phyloP scores from a whole-genome alignment of 345 rosid species.

The Brassica cretica region DNA sequence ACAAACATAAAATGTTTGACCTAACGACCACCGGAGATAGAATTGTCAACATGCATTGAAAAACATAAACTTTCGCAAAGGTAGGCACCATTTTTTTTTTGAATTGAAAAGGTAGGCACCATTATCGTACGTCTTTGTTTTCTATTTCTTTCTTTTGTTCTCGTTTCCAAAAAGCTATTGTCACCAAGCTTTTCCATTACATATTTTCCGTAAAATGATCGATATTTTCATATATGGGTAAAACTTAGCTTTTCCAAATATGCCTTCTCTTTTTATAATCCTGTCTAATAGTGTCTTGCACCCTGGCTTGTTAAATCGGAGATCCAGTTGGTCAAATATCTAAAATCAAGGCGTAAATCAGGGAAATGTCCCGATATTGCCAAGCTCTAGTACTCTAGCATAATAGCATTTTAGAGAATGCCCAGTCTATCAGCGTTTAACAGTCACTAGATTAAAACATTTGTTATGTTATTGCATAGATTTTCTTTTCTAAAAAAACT shows the following conservation, averaged over 20 bases:
- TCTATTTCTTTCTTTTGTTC: neutral
- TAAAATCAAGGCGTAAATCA: neutral
- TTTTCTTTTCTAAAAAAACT: neutral
- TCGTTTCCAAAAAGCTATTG: neutral
- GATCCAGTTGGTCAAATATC: neutral
- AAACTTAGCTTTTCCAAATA: neutral
- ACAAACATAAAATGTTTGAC: too few species aligned
- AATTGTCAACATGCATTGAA: neutral
- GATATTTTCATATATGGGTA: slow-evolving; percentile 2
- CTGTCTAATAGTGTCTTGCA: neutral
- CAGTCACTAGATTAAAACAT: neutral
- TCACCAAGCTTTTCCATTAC: neutral
- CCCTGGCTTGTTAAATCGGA: neutral
- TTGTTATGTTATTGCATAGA: neutral
- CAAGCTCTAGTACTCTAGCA: neutral
- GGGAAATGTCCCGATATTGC: slow-evolving; percentile 2
- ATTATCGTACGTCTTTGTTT: neutral
- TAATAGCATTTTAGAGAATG: neutral
- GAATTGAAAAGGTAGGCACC: too few species aligned
- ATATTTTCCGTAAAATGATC: neutral
- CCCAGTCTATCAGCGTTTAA: neutral
- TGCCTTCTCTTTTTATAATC: neutral
- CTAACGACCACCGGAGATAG: neutral
- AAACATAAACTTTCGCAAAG: too few species aligned
- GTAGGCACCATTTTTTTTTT: too few species aligned